Evolutionary conservation across 2,329 filamentous ascomycete genomes (phyloP).

Genomic region (Talaromyces sp.): DNA sequence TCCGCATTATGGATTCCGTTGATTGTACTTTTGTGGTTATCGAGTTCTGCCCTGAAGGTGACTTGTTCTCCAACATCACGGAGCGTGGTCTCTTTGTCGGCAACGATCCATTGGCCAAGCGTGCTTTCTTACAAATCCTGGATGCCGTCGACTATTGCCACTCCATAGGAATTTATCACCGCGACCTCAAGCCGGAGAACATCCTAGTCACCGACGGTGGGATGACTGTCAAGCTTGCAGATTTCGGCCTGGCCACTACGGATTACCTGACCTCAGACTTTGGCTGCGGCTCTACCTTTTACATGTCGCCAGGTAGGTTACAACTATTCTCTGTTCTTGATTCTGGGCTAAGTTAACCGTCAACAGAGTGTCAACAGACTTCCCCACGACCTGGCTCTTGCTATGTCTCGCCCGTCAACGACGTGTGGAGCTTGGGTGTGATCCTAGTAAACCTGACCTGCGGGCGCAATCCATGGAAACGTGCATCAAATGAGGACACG

Average conservation of each 20-base stretch:
- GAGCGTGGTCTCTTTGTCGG: conserved; percentile 89
- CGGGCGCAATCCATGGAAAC: conserved; percentile 98
- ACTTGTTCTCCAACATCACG: conserved; percentile 96
- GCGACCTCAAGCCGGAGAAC: conserved; percentile 97
- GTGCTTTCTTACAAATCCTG: conserved; percentile 88
- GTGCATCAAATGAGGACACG: conserved; percentile 85
- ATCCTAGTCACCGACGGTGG: conserved; percentile 86
- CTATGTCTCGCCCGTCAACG: conserved; percentile 90
- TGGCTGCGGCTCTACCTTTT: conserved; percentile 96
- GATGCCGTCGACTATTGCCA: conserved; percentile 97
- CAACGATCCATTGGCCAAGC: conserved; percentile 81
- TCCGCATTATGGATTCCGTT: conserved; percentile 84
- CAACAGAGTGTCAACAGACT: conserved; percentile 79
- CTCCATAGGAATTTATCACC: conserved; percentile 86
- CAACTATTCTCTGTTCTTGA: conserved; percentile 13
- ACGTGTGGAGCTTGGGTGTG: conserved; percentile 96
- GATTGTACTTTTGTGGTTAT: conserved; percentile 96
- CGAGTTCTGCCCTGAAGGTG: conserved; percentile 94
- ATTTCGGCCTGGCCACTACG: conserved; percentile 91
- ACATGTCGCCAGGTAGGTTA: conserved; percentile 94
- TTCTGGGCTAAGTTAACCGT: neutral
- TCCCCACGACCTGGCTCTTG: conserved; percentile 64
- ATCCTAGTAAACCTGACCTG: conserved; percentile 97
- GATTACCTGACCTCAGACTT: conserved; percentile 85
- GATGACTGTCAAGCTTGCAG: conserved; percentile 87